A percentile compares a stretch with the other conserved stretches of the same genome.
Evolutionary conservation across 2,329 filamentous ascomycete species (phyloP).

Genomic region (Madurella fahalii): DNA sequence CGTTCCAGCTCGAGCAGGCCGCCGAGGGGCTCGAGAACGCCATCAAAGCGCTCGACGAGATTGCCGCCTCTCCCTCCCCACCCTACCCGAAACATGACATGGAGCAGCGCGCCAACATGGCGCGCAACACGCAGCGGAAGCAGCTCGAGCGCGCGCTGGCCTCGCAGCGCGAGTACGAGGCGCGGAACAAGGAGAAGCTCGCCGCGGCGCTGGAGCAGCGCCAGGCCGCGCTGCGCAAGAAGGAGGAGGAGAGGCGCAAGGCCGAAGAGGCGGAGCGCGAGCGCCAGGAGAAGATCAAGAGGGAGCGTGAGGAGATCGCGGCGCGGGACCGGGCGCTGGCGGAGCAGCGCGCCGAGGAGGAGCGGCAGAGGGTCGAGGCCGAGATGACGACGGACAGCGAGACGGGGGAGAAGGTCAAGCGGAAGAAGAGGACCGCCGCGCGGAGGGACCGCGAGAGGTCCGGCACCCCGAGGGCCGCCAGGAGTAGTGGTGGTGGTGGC

Average conservation of each 20-base stretch:
- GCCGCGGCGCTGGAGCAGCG: slow-evolving; percentile 74
- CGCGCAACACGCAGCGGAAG: slow-evolving; percentile 86
- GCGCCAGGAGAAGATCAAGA: slow-evolving; percentile 74
- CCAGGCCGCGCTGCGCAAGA: slow-evolving; percentile 71
- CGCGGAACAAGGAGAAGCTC: slow-evolving; percentile 85
- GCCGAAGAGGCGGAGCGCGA: slow-evolving; percentile 67
- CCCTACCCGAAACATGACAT: slow-evolving; percentile 89
- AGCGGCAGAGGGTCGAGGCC: slow-evolving; percentile 63
- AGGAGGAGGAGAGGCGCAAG: slow-evolving; percentile 71
- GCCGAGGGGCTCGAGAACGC: slow-evolving; percentile 78
- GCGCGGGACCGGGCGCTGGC: slow-evolving; percentile 71
- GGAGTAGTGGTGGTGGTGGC: no score
- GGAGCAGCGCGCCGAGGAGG: slow-evolving; percentile 66
- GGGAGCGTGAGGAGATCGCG: slow-evolving; percentile 76
- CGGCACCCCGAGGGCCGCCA: slow-evolving; percentile 28
- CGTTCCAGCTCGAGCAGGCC: slow-evolving; percentile 77
- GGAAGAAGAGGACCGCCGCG: slow-evolving; percentile 61
- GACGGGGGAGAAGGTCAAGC: slow-evolving; percentile 75
- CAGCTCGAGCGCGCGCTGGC: slow-evolving; percentile 84
- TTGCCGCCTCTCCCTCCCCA: slow-evolving; percentile 59
- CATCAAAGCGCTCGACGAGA: slow-evolving; percentile 66
- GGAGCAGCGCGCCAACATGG: slow-evolving; percentile 96
- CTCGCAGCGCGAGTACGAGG: slow-evolving; percentile 85
- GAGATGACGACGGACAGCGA: slow-evolving; percentile 79
- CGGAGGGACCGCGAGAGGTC: slow-evolving; percentile 29